Base-by-base conservation (phyloP, 495 filamentous ascomycete species). In the Aspergillus conjunctus region DNA sequence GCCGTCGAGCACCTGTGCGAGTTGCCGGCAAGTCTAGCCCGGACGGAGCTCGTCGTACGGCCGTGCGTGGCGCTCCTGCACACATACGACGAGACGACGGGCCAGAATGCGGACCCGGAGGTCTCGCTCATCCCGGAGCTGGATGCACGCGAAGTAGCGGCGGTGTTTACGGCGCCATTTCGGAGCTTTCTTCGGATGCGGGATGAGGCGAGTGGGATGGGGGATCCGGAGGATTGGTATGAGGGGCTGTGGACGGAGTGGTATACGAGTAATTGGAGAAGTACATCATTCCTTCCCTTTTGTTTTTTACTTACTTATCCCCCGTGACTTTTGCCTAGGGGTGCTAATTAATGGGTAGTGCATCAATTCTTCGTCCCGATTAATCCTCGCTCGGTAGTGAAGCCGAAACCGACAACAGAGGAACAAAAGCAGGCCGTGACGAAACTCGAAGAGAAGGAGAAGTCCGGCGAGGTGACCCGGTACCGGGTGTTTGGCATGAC, bases 401-500 rank as follows among this genome's bases (percentile, higher is more conserved):
- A 81, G 63, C 85, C 87, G 7, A 77, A 74, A 44, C 60, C 22
- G 12, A 54, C 54, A 14, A 43, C 18, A 30, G 46, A 60, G 21
- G 59, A 62, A 20, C 66, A 73, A 53, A 62, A 67, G 37, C 49
- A 58, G 21, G 66, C 73, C 22, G 71, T 76, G 18, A 73, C 72
- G 43, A 48, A 67, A 12, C 70, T 80, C n/a, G 71, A 76, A 53
- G 73, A 73, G 21, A 75, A 74, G 32, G 76, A 81, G 66, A 73
- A 78, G 20, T 44, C 70, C 1, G 67, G 71, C 1, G 69, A 77
- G 17, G 60, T 82, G 9, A 78, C 77, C 49, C 78, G 86, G 17
- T 93, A 92, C 70, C 83, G 88, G 20, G 91, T 97, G 7, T 96
- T 90, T 79, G 92, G 92, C 18, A 93, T 96, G 90, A 97, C 93